Evolutionary conservation across 306 rosid genomes (phyloP), one percentile per base, ranked within the genome.

Genomic region (Inga oerstediana): DNA sequence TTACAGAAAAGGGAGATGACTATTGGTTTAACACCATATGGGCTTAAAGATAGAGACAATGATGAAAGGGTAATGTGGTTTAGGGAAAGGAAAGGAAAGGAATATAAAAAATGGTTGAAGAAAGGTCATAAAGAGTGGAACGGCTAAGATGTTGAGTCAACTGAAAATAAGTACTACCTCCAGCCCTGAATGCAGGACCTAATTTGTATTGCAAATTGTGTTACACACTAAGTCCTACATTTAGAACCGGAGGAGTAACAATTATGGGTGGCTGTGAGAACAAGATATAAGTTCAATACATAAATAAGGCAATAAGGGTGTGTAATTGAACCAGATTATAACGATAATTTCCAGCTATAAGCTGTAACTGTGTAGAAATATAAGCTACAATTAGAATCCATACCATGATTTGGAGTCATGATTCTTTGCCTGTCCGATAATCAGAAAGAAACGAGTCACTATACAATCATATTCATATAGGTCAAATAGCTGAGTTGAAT

Each of bases 401-500:
- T 91, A 92, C 98, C 95, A 16, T 79, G 92, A 80, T 88, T 91
- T 94, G 80, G 77, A 58, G 74, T 84, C 87, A 58, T 87, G 92
- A 68, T 86, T 90, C 79, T 86, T 92, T 80, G 83, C 91, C 98
- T 92, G 87, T 74, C 79, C 79, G 86, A 83, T 34, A 77, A 77
- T 70, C 3, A 88, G 30, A 78, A 72, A 61, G 72, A 49, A 81
- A 85, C 49, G 4, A 80, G 54, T 71, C 80, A 67, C 62, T 39
- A 30, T 30, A 76, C 52, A 59, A 72, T 34, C 54, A 84, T 27
- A 27, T 82, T 61, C 12, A 74, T 19, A 44, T 24, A 44, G 58
- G 46, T 74, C 67, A 62, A 72, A 83, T 32, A 39, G 78, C 72
- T 69, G 64, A 4, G 79, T 67, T 68, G 20, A 74, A 48, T 76